Conservation (phyloP, 208 protist species). For the Acanthamoeba divionensis region DNA sequence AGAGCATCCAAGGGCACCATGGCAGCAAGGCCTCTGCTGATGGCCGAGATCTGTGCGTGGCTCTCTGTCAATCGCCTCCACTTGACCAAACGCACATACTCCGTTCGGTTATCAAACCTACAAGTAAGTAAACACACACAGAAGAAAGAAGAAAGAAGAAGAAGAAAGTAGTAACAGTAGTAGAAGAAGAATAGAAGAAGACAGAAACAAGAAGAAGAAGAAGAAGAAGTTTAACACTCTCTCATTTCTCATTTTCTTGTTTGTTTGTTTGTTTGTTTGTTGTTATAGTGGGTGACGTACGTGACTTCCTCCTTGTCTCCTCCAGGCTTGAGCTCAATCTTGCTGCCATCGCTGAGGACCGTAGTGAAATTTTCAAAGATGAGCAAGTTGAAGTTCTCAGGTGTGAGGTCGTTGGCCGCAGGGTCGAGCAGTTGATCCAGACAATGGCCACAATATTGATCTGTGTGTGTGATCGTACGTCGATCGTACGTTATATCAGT, state of each 20-base stretch:
- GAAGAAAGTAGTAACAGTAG: neutral
- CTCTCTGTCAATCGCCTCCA: slow-evolving; percentile 42
- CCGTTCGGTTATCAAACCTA: slow-evolving; percentile 17
- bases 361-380: slow-evolving; percentile 54
- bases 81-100: slow-evolving; percentile 53
- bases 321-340: slow-evolving; percentile 50
- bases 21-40: slow-evolving; percentile 8
- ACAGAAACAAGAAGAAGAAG: neutral
- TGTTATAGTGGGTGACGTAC: too few species aligned
- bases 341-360: slow-evolving; percentile 36
- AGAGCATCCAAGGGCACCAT: slow-evolving; percentile 61
- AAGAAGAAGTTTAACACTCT: too few species aligned
- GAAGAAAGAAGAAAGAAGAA: neutral
- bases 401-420: slow-evolving; percentile 18
- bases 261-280: too few species aligned
- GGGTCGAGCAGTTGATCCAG: slow-evolving; percentile 18
- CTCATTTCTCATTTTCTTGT: too few species aligned
- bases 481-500: too few species aligned
- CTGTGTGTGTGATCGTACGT: too few species aligned
- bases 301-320: slow-evolving; percentile 24
- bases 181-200: neutral
- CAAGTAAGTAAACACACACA: too few species aligned
- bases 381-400: slow-evolving; percentile 35
- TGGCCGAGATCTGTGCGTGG: slow-evolving; percentile 35
- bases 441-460: slow-evolving; percentile 51